These are phyloP conservation scores for Lunularia cruciata DNA, from an alignment of 225 moss, liverwort and hornwort species.

Conservation along the genomic window DNA sequence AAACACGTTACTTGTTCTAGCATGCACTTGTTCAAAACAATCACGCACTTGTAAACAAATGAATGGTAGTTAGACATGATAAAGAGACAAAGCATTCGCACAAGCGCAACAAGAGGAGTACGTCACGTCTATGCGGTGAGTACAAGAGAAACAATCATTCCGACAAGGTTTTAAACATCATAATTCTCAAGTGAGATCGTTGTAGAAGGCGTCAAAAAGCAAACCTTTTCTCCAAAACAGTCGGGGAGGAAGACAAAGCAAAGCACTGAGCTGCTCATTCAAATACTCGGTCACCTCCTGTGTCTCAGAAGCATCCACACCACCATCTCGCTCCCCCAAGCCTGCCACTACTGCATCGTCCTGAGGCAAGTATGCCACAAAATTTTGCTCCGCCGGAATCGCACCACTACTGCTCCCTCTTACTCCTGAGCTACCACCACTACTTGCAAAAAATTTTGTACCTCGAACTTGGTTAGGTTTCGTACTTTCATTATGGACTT, in stretches of 20 bases:
- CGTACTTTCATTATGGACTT: slow-evolving; percentile 25
- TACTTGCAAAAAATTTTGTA: not conserved
- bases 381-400: slow-evolving; percentile 43
- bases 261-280: slow-evolving; percentile 72
- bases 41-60: too few species aligned
- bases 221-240: slow-evolving; percentile 89
- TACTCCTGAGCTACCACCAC: not conserved
- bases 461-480: slow-evolving; percentile 12
- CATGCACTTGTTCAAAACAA: too few species aligned
- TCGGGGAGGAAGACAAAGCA: slow-evolving; percentile 67
- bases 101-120: too few species aligned
- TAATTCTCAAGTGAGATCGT: too few species aligned
- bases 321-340: slow-evolving; percentile 69
- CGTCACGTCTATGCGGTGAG: too few species aligned
- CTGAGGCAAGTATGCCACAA: slow-evolving; percentile 91
- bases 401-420: not conserved
- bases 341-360: slow-evolving; percentile 94
- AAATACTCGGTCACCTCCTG: slow-evolving; percentile 85
- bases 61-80: too few species aligned
- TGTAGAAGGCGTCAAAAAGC: not conserved
- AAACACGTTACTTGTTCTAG: too few species aligned
- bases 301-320: slow-evolving; percentile 77
- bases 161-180: too few species aligned
- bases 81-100: too few species aligned
- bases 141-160: too few species aligned